Conservation (phyloP, 768 basidiomycete genomes). For the Phylloporus arenicola region DNA sequence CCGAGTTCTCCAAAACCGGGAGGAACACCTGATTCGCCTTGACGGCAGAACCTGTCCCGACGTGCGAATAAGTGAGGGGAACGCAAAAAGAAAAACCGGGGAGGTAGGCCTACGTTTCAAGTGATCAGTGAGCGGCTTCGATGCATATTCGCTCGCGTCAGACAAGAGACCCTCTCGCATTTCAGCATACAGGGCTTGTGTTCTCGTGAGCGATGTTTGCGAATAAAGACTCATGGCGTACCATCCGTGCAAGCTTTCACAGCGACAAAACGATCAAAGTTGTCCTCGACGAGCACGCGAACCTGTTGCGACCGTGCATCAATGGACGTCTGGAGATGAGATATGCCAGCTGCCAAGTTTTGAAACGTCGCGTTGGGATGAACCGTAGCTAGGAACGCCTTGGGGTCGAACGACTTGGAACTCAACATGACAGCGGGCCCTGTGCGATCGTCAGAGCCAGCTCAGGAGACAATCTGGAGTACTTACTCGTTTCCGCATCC, state of each 20-base stretch:
- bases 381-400: conserved; percentile 82
- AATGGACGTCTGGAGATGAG: conserved; percentile 69
- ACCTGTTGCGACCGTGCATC: conserved; percentile 94
- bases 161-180: conserved; percentile 88
- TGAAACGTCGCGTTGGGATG: conserved; percentile 96
- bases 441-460: conserved; percentile 25
- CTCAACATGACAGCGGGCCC: conserved; percentile 80
- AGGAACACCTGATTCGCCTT: conserved; percentile 96
- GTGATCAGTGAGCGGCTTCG: conserved; percentile 74
- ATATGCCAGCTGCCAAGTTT: conserved; percentile 76
- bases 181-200: conserved; percentile 76
- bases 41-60: conserved; percentile 66
- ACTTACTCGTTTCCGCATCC: conserved; percentile 70
- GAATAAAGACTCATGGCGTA: conserved; percentile 31
- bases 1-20: conserved; percentile 91
- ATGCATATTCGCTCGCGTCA: conserved; percentile 73
- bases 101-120: conserved; percentile 62
- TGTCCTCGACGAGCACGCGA: conserved; percentile 90
- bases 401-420: conserved; percentile 95
- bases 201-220: conserved; percentile 1
- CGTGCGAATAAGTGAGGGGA: neutral
- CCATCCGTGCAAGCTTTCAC: conserved; percentile 97
- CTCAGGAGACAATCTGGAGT: conserved; percentile 8
- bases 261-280: conserved; percentile 95
- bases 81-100: no score